Conservation (phyloP, 2,329 filamentous ascomycete species). For the Apiospora arundinis region DNA sequence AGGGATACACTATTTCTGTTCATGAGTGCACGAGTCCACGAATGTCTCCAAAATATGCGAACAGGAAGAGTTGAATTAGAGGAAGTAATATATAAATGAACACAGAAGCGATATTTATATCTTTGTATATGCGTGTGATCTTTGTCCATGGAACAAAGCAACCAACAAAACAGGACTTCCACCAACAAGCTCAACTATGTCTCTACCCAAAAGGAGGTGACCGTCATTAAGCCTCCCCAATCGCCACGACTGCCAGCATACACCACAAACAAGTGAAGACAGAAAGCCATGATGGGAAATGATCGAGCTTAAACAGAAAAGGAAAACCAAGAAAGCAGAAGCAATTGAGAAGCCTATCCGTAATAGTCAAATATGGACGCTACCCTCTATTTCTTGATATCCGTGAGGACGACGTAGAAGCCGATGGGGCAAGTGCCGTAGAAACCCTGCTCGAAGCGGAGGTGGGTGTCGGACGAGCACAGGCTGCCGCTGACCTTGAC, state of each 20-base stretch:
- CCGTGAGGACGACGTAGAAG: constrained; percentile 17
- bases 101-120: not conserved
- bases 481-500: constrained; percentile 18
- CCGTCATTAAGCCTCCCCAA: too few relatives aligned
- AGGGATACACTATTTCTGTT: too few relatives aligned
- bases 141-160: not conserved
- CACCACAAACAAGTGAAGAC: not conserved
- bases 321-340: not conserved
- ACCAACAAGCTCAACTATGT: not conserved
- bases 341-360: not conserved
- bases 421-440: constrained; percentile 3
- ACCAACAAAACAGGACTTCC: not conserved
- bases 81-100: too few relatives aligned
- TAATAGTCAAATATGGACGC: not conserved
- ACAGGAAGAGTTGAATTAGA: too few relatives aligned
- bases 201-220: not conserved
- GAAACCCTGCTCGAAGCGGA: not conserved
- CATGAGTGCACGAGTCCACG: too few relatives aligned
- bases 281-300: too few relatives aligned
- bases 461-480: constrained; percentile 6
- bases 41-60: too few relatives aligned
- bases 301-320: too few relatives aligned
- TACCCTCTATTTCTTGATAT: not conserved
- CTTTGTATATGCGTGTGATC: not conserved
- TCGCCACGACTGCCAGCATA: not conserved